Percentiles rank a stretch among this genome's conserved stretches.
Conservation (phyloP, 176 grass and related monocot species). For the Microstegium vimineum region DNA sequence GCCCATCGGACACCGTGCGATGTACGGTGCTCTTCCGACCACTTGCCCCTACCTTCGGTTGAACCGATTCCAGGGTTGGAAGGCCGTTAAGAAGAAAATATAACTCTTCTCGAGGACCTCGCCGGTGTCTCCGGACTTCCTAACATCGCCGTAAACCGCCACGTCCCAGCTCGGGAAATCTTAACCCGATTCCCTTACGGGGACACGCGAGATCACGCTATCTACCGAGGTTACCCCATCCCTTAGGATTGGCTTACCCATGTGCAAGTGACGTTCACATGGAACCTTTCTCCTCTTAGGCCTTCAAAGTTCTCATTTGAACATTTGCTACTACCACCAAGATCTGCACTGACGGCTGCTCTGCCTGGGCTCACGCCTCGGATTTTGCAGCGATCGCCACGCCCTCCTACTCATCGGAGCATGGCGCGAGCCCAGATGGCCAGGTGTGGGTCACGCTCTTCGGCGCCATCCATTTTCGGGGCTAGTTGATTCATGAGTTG, state of each 20-base stretch:
- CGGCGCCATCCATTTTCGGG: slow-evolving; percentile 39
- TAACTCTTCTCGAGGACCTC: slow-evolving; percentile 73
- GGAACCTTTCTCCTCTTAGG: not conserved
- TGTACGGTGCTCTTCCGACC: slow-evolving; percentile 52
- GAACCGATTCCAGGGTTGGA: slow-evolving; percentile 66
- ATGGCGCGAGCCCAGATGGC: not conserved
- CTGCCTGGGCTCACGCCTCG: slow-evolving; percentile 51
- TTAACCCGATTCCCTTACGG: too few relatives aligned
- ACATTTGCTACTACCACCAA: slow-evolving; percentile 22
- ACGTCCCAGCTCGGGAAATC: too few relatives aligned
- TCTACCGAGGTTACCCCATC: too few relatives aligned
- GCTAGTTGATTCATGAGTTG: slow-evolving; percentile 90
- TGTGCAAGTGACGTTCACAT: slow-evolving; percentile 49
- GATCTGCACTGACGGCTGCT: slow-evolving; percentile 68
- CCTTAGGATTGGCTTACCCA: slow-evolving; percentile 53
- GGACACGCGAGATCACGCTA: too few relatives aligned
- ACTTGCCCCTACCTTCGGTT: slow-evolving; percentile 54
- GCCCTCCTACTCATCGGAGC: slow-evolving; percentile 52
- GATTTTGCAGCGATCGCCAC: slow-evolving; percentile 53
- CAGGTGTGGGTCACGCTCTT: not conserved
- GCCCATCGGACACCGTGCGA: slow-evolving; percentile 38
- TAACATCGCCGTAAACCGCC: too few relatives aligned
- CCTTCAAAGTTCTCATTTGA: not conserved
- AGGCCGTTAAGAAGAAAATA: slow-evolving; percentile 42
- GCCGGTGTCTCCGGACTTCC: too few relatives aligned